Conservation (phyloP, 352 stramenopile species). For the Phytophthora boehmeriae region DNA sequence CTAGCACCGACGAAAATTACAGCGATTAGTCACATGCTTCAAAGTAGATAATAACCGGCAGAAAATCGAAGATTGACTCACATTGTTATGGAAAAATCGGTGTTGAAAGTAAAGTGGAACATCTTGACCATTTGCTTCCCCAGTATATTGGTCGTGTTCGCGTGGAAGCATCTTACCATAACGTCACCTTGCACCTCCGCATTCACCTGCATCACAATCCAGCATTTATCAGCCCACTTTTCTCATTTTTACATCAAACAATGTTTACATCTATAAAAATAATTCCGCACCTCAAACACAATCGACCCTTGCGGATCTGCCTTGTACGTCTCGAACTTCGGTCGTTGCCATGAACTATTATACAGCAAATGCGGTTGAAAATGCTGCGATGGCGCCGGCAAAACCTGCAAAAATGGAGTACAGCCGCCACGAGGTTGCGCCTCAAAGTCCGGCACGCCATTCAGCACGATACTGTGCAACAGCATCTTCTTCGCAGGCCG, state of each 20-base stretch:
- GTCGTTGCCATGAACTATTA: slow-evolving; percentile 74
- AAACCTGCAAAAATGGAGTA: slow-evolving; percentile 68
- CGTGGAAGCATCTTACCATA: slow-evolving; percentile 75
- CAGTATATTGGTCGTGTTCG: slow-evolving; percentile 71
- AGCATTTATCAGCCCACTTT: slow-evolving; percentile 1
- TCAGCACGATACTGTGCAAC: slow-evolving; percentile 60
- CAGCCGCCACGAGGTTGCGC: slow-evolving; percentile 58
- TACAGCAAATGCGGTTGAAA: slow-evolving; percentile 62
- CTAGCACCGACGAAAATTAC: too few relatives aligned
- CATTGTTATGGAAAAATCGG: slow-evolving; percentile 79
- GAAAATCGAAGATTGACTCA: slow-evolving; percentile 31
- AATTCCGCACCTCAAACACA: slow-evolving; percentile 51
- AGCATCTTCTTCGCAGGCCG: slow-evolving; percentile 66
- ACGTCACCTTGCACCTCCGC: slow-evolving; percentile 76
- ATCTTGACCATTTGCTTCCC: slow-evolving; percentile 85
- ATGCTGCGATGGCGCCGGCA: slow-evolving; percentile 68
- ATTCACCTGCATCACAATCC: slow-evolving; percentile 49
- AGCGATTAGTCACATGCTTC: too few relatives aligned
- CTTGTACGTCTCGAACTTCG: slow-evolving; percentile 67
- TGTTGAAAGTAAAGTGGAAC: slow-evolving; percentile 89
- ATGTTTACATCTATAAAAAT: neutral
- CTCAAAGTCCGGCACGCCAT: slow-evolving; percentile 83
- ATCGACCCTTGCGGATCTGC: slow-evolving; percentile 56
- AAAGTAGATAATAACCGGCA: too few relatives aligned
- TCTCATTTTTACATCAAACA: neutral